phyloP scores from a whole-genome alignment of 1,284 basidiomycete genomes.

The Paramarasmius palmivorus region DNA sequence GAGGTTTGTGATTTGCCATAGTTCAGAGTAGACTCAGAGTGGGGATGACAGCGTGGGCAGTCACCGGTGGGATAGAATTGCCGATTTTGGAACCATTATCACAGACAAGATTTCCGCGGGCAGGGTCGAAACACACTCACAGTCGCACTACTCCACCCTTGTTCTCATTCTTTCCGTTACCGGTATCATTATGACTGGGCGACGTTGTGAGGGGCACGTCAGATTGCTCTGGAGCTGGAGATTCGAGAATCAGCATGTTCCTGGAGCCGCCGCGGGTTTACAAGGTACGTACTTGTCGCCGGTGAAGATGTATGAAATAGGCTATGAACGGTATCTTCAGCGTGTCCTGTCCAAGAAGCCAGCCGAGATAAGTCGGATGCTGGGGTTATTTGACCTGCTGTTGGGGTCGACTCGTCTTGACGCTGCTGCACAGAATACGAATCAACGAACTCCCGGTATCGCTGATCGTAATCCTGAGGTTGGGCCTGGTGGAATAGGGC shows the following conservation, averaged over 20 bases:
- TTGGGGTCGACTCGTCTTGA: too few species aligned
- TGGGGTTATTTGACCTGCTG: too few species aligned
- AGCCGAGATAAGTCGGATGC: background rate
- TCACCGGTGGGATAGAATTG: too few species aligned
- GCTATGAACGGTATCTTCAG: background rate
- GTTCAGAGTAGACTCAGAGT: conserved; percentile 10
- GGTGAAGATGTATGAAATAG: background rate
- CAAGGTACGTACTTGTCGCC: background rate
- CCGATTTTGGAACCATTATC: too few species aligned
- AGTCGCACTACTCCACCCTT: conserved; percentile 27
- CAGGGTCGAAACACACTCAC: conserved; percentile 30
- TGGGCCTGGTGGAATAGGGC: conserved; percentile 18
- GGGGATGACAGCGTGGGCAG: background rate
- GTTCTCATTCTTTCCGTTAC: conserved; percentile 28
- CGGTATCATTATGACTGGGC: conserved; percentile 27
- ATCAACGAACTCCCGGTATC: conserved; percentile 43
- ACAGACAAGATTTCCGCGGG: background rate
- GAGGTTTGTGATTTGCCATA: conserved; percentile 6
- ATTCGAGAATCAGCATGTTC: too few species aligned
- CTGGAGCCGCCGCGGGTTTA: background rate
- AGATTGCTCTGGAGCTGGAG: background rate
- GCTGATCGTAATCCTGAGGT: conserved; percentile 28
- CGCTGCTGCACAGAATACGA: conserved; percentile 13
- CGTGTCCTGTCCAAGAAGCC: background rate
- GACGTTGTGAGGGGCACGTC: background rate